Evolutionary conservation across 345 rosid species (phyloP).

Genomic region (Cardamine resedifolia): DNA sequence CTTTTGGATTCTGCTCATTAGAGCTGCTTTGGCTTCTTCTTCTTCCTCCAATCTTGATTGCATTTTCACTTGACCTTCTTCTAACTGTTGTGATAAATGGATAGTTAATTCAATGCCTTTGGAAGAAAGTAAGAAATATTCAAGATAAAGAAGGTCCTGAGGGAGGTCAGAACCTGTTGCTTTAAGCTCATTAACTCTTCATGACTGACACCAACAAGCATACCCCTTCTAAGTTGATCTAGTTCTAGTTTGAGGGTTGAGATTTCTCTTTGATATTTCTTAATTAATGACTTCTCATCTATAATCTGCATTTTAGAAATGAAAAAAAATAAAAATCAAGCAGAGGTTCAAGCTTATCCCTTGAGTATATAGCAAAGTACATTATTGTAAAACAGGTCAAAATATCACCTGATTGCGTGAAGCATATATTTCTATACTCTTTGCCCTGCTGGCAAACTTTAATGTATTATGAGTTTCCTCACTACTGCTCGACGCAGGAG

Average conservation of each 20-base stretch:
- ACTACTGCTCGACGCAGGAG: conserved; percentile 96
- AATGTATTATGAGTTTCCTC: conserved; percentile 99
- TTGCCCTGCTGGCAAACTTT: conserved; percentile 98
- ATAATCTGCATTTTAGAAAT: conserved; percentile 63
- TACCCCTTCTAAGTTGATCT: conserved; percentile 79
- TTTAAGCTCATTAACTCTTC: conserved; percentile 86
- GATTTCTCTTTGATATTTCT: conserved; percentile 97
- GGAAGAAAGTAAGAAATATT: conserved; percentile 3
- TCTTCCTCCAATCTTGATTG: conserved; percentile 99
- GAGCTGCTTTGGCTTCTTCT: conserved; percentile 99
- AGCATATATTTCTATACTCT: conserved; percentile 92
- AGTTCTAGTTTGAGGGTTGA: conserved; percentile 88
- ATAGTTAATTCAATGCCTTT: conserved; percentile 16
- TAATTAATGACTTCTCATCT: conserved; percentile 95
- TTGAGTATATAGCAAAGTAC: conserved; percentile 2
- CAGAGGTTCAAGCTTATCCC: conserved; percentile 15
- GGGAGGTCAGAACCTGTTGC: conserved; percentile 69
- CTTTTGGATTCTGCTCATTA: conserved; percentile 98
- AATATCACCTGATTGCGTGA: conserved; percentile 87
- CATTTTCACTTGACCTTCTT: conserved; percentile 99
- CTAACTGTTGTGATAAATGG: conserved; percentile 53
- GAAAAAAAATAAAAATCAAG: conserved; percentile 19
- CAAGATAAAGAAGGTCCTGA: neutral
- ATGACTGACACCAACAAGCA: conserved; percentile 86
- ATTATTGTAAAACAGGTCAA: conserved; percentile 8